Conservation (phyloP, 2,329 filamentous ascomycete species). For the Lasiodiplodia sp. region DNA sequence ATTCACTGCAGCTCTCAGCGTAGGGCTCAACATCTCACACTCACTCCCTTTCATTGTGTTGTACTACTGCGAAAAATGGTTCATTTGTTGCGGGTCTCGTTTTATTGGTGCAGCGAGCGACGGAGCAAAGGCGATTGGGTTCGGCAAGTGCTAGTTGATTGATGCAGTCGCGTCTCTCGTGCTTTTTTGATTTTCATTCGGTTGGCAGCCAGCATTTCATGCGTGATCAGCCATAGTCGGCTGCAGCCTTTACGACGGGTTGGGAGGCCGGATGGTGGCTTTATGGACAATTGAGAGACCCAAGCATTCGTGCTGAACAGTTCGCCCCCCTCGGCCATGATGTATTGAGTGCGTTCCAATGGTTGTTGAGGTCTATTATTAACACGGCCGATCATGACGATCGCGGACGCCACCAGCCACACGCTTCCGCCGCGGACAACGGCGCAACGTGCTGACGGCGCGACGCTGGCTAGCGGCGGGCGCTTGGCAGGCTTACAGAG, state of each 20-base stretch:
- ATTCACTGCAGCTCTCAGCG: slow-evolving; percentile 15
- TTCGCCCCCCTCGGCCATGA: background rate
- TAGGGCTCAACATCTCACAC: slow-evolving; percentile 18
- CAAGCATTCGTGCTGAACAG: slow-evolving; percentile 20
- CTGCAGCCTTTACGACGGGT: slow-evolving; percentile 18
- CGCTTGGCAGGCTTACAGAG: background rate
- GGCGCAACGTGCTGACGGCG: slow-evolving; percentile 16
- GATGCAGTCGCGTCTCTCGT: slow-evolving; percentile 11
- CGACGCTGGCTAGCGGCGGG: slow-evolving; percentile 28
- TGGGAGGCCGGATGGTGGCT: slow-evolving; percentile 19
- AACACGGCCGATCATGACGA: slow-evolving; percentile 12
- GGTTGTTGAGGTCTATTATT: slow-evolving; percentile 9
- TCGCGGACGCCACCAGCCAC: slow-evolving; percentile 20
- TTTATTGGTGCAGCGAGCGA: slow-evolving; percentile 29
- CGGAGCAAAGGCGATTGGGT: slow-evolving; percentile 30
- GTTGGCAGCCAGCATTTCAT: slow-evolving; percentile 27
- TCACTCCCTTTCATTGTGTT: slow-evolving; percentile 28
- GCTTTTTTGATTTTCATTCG: slow-evolving; percentile 26
- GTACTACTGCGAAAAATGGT: slow-evolving; percentile 26
- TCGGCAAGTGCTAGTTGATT: slow-evolving; percentile 25
- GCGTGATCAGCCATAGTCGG: slow-evolving; percentile 24
- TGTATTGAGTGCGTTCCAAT: background rate
- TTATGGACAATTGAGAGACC: slow-evolving; percentile 25
- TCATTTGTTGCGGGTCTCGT: slow-evolving; percentile 28
- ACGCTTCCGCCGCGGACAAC: slow-evolving; percentile 23